These are phyloP conservation scores for Bertia moriformis DNA, from an alignment of 2,329 filamentous ascomycete genomes.

Conservation along the genomic window DNA sequence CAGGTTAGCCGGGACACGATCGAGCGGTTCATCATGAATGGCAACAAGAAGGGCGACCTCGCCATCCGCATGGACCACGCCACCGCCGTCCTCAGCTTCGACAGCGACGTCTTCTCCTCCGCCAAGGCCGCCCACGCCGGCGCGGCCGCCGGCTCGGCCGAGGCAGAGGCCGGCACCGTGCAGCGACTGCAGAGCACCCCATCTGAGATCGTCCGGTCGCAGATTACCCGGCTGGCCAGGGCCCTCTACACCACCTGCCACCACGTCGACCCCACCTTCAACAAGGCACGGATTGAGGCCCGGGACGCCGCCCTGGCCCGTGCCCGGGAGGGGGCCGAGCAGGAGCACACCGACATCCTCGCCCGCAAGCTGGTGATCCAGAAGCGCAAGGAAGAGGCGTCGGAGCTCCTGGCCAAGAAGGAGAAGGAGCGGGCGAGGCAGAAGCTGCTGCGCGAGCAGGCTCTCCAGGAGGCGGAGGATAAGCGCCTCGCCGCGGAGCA, in stretches of 20 bases:
- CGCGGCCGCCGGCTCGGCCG: slow-evolving; percentile 72
- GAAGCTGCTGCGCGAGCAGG: slow-evolving; percentile 74
- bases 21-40: slow-evolving; percentile 99
- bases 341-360: slow-evolving; percentile 77
- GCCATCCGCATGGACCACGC: slow-evolving; percentile 93
- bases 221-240: slow-evolving; percentile 81
- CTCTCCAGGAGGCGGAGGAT: slow-evolving; percentile 78
- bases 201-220: slow-evolving; percentile 90
- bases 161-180: slow-evolving; percentile 69
- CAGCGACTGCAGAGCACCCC: slow-evolving; percentile 95
- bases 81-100: slow-evolving; percentile 87
- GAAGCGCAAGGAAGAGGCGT: slow-evolving; percentile 89
- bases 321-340: slow-evolving; percentile 73
- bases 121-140: slow-evolving; percentile 81
- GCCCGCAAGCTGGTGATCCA: slow-evolving; percentile 81
- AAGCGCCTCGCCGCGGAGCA: slow-evolving; percentile 80
- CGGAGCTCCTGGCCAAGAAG: slow-evolving; percentile 71
- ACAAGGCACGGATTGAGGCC: slow-evolving; percentile 63
- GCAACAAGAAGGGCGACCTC: slow-evolving; percentile 98
- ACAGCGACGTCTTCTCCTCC: slow-evolving; percentile 95
- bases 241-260: slow-evolving; percentile 85
- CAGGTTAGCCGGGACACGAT: slow-evolving; percentile 80
- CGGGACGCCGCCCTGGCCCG: slow-evolving; percentile 68
- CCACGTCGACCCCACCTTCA: slow-evolving; percentile 85
- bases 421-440: slow-evolving; percentile 85